These are phyloP conservation scores for Suhomyces maxii DNA, from an alignment of 1,139 yeast genomes.

Conservation along the genomic window DNA sequence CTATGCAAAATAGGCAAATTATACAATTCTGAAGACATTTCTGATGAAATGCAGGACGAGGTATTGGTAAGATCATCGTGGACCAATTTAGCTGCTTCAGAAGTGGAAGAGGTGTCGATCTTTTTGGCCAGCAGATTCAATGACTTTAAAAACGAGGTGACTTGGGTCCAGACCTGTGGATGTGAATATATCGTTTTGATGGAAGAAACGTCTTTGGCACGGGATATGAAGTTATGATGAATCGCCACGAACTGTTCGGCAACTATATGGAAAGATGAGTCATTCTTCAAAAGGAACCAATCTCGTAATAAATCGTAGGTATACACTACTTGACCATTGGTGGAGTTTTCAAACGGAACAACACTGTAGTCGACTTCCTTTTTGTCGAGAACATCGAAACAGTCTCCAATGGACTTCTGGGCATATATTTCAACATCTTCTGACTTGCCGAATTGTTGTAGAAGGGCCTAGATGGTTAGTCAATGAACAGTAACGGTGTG, in stretches of 20 bases:
- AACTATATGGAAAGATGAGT: conserved; percentile 46
- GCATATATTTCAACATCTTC: conserved; percentile 42
- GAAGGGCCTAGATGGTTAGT: conserved; percentile 53
- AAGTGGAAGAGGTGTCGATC: conserved; percentile 75
- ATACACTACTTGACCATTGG: conserved; percentile 89
- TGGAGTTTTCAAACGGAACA: conserved; percentile 93
- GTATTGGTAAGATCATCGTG: conserved; percentile 36
- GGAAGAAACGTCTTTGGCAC: conserved; percentile 41
- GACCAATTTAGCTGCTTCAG: conserved; percentile 76
- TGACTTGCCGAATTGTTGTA: conserved; percentile 59
- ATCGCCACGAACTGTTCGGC: conserved; percentile 84
- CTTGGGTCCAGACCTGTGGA: conserved; percentile 99
- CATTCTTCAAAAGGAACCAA: conserved; percentile 39
- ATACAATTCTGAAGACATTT: conserved; percentile 65
- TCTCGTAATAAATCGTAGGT: conserved; percentile 82
- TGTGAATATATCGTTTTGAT: conserved; percentile 74
- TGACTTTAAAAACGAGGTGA: conserved; percentile 51
- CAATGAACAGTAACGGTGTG: too few relatives aligned
- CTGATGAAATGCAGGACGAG: conserved; percentile 48
- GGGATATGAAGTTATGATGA: conserved; percentile 71
- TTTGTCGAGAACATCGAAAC: conserved; percentile 56
- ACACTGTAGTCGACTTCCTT: conserved; percentile 64
- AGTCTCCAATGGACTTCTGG: conserved; percentile 55
- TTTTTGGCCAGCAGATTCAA: conserved; percentile 39
- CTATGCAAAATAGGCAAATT: conserved; percentile 55